A percentile compares a stretch with the other conserved stretches of the same genome.
These are phyloP conservation scores for Candida endomychidarum DNA, from an alignment of 805 yeast species.

Conservation along the genomic window DNA sequence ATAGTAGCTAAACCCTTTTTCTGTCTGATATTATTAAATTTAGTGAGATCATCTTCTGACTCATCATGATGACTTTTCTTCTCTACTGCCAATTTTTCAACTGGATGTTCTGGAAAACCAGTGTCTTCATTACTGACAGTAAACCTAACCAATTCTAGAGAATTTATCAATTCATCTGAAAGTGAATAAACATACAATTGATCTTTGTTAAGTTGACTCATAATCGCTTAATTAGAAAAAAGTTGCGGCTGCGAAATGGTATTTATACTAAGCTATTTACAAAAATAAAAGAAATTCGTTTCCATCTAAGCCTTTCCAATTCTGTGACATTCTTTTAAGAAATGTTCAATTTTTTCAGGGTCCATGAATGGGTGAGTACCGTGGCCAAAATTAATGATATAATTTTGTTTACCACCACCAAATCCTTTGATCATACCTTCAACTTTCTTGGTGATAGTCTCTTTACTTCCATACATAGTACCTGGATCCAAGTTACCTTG, in stretches of 20 bases:
- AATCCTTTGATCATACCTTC: slow-evolving; percentile 87
- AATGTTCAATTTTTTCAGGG: slow-evolving; percentile 83
- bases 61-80: neutral
- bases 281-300: too few relatives aligned
- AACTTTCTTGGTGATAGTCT: slow-evolving; percentile 74
- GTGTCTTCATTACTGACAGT: slow-evolving; percentile 33
- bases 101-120: too few relatives aligned
- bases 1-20: slow-evolving; percentile 46
- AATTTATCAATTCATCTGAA: slow-evolving; percentile 36
- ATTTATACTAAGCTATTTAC: too few relatives aligned
- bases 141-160: slow-evolving; percentile 55
- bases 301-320: slow-evolving; percentile 54
- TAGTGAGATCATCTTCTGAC: slow-evolving; percentile 45
- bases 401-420: slow-evolving; percentile 90
- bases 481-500: slow-evolving; percentile 99
- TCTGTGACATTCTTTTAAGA: slow-evolving; percentile 84
- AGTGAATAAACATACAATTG: slow-evolving; percentile 35
- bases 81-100: too few relatives aligned
- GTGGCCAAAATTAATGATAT: slow-evolving; percentile 94
- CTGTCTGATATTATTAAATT: slow-evolving; percentile 57
- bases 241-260: too few relatives aligned
- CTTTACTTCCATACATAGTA: slow-evolving; percentile 85
- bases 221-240: neutral
- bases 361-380: slow-evolving; percentile 98
- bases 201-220: neutral